Percentiles rank a stretch among this genome's conserved stretches.
Evolutionary conservation across 352 stramenopile genomes (phyloP).

Genomic region (Globisporangium uncinulatum): DNA sequence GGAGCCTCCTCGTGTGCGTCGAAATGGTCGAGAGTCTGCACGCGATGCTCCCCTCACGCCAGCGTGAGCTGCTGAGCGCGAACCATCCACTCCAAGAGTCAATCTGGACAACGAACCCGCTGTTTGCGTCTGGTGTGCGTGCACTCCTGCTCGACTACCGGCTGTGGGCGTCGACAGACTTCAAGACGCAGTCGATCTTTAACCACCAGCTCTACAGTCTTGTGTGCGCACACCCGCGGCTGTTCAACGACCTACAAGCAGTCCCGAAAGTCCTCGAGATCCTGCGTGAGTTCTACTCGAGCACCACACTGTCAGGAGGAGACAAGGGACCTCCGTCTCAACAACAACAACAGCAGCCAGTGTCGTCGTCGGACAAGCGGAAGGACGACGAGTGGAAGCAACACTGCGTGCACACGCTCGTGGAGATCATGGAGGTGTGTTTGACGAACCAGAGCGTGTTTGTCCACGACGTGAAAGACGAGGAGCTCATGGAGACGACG

Average conservation of each 20-base stretch:
- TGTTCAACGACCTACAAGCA: slow-evolving; percentile 59
- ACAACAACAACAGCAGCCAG: not conserved
- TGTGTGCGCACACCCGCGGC: slow-evolving; percentile 57
- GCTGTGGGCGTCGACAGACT: slow-evolving; percentile 53
- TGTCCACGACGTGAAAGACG: slow-evolving; percentile 56
- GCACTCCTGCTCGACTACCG: slow-evolving; percentile 65
- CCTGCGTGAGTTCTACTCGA: slow-evolving; percentile 48
- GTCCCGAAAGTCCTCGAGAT: slow-evolving; percentile 63
- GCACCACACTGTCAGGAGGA: slow-evolving; percentile 1
- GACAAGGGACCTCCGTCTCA: not conserved
- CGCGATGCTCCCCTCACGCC: slow-evolving; percentile 32
- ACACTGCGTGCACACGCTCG: slow-evolving; percentile 68
- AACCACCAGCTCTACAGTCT: slow-evolving; percentile 73
- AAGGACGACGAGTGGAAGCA: slow-evolving; percentile 70
- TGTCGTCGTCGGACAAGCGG: slow-evolving; percentile 25
- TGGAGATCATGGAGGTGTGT: slow-evolving; percentile 73
- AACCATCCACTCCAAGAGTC: slow-evolving; percentile 62
- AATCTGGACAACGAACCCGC: slow-evolving; percentile 65
- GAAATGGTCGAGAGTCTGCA: slow-evolving; percentile 57
- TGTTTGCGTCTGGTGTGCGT: slow-evolving; percentile 65
- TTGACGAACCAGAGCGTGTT: slow-evolving; percentile 73
- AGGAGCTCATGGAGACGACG: slow-evolving; percentile 66
- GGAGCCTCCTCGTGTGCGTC: slow-evolving; percentile 60
- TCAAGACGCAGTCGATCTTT: slow-evolving; percentile 78
- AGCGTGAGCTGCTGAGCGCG: slow-evolving; percentile 17